Evolutionary conservation across 441 rosid species (phyloP), one percentile per base, ranked within the genome.

Genomic region (Macaranga tanarius): DNA sequence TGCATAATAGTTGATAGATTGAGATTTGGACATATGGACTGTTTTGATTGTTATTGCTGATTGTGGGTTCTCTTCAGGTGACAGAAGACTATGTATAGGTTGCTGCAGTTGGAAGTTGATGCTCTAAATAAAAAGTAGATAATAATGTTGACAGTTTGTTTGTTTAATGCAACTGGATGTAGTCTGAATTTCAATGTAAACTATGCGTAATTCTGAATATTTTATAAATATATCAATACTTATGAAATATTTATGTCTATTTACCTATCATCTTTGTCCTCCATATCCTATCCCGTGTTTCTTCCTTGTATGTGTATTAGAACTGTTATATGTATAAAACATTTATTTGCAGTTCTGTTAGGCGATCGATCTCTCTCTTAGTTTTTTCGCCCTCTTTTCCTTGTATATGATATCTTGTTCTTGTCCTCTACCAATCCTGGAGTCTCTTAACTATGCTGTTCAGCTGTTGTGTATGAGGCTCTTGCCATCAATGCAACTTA

Each of bases 21-120:
- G 16, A 61, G 28, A 23, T 25, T 23, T 69, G 64, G 59, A 12
- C 47, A 28, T 50, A 31, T 17, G 50, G 34, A 12, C 12, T 15
- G 60, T 57, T 34, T 59, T 65, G 40, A 45, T 17, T 65, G 11
- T 3, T 61, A 22, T 65, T 22, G 54, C 65, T 79, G 25, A 72
- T 17, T 60, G 3, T 19, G 4, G 5, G 25, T 56, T 52, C 55
- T 58, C 31, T 19, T 74, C 82, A 79, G 79, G 76, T 62, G 50
- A 48, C 34, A 11, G 79, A 62, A 78, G 70, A 25, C 48, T 54
- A 9, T 44, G 17, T 70, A 19, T 34, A 48, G 50, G 51, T 22
- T 58, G 50, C 47, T 66, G 1, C 45, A 55, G 23, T 40, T 75
- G 76, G 68, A 28, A 68, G 51, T 54, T 62, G 47, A 55, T 73